A percentile compares a stretch with the other conserved stretches of the same genome.
These are phyloP conservation scores for Rutidosis leptorrhynchoides DNA, from an alignment of 129 eudicot genomes.

Conservation along the genomic window DNA sequence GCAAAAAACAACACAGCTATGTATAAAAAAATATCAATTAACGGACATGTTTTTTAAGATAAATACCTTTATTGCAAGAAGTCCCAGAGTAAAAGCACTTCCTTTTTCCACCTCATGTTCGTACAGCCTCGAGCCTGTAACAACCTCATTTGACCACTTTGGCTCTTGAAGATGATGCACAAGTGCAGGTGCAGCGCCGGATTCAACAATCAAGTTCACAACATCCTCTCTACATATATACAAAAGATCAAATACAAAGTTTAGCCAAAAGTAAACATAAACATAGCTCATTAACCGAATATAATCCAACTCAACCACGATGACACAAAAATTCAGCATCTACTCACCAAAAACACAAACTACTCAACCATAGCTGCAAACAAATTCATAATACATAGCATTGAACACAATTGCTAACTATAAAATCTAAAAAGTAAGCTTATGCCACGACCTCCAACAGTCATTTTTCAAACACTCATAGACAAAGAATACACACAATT, in stretches of 20 bases:
- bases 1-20: background rate
- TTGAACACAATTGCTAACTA: no score
- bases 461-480: no score
- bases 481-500: no score
- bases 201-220: constrained; percentile 66
- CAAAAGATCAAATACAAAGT: constrained; percentile 15
- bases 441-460: no score
- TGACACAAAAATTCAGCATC: background rate
- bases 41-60: background rate
- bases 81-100: no score
- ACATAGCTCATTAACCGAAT: background rate
- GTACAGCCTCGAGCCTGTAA: constrained; percentile 30
- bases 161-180: constrained; percentile 69
- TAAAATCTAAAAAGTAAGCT: no score
- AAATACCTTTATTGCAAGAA: constrained; percentile 81
- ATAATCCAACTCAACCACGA: background rate
- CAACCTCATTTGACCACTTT: constrained; percentile 33
- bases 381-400: no score
- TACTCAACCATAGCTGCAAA: no score
- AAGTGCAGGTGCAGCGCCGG: constrained; percentile 64
- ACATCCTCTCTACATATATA: constrained; percentile 56
- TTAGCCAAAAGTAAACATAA: constrained; percentile 17
- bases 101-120: constrained; percentile 90
- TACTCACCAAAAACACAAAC: constrained; percentile 10
- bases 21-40: background rate